These are phyloP conservation scores for Canavalia gladiata DNA, from an alignment of 306 rosid species.

Conservation along the genomic window DNA sequence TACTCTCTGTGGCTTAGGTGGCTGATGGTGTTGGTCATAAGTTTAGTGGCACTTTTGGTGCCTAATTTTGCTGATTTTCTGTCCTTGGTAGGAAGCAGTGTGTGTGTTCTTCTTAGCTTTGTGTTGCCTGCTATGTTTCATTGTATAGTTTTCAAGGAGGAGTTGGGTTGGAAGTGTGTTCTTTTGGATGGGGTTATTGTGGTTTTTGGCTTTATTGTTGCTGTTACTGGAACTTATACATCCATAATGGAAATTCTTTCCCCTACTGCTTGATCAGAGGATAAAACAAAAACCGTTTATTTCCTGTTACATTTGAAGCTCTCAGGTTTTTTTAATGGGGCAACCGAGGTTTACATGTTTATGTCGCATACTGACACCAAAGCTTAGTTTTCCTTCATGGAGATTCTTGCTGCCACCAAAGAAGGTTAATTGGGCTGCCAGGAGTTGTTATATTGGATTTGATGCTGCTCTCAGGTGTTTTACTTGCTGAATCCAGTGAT, in stretches of 20 bases:
- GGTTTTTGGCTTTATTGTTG: slow-evolving; percentile 61
- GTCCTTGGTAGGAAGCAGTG: slow-evolving; percentile 77
- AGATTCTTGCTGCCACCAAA: slow-evolving; percentile 35
- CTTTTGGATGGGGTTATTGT: slow-evolving; percentile 61
- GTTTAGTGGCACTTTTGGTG: slow-evolving; percentile 74
- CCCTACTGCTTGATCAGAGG: slow-evolving; percentile 53
- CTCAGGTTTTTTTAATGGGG: slow-evolving; percentile 39
- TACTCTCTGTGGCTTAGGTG: slow-evolving; percentile 79
- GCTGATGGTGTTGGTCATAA: slow-evolving; percentile 63
- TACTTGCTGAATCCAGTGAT: neutral
- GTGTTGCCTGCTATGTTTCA: slow-evolving; percentile 82
- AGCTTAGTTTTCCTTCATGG: slow-evolving; percentile 47
- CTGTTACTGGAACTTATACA: slow-evolving; percentile 65
- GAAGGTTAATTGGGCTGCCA: neutral
- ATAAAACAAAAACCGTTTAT: neutral
- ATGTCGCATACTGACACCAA: neutral
- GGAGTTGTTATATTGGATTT: slow-evolving; percentile 17
- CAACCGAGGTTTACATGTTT: slow-evolving; percentile 45
- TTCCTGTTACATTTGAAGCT: neutral
- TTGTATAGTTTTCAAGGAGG: slow-evolving; percentile 67
- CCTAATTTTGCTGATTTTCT: slow-evolving; percentile 85
- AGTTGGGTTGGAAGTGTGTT: slow-evolving; percentile 66
- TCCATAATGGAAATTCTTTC: slow-evolving; percentile 62
- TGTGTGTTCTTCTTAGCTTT: slow-evolving; percentile 71
- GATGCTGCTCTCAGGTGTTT: slow-evolving; percentile 11